Evolutionary conservation across 23 red algal genomes (phyloP).

Genomic region (Gracilaria gracilis): DNA sequence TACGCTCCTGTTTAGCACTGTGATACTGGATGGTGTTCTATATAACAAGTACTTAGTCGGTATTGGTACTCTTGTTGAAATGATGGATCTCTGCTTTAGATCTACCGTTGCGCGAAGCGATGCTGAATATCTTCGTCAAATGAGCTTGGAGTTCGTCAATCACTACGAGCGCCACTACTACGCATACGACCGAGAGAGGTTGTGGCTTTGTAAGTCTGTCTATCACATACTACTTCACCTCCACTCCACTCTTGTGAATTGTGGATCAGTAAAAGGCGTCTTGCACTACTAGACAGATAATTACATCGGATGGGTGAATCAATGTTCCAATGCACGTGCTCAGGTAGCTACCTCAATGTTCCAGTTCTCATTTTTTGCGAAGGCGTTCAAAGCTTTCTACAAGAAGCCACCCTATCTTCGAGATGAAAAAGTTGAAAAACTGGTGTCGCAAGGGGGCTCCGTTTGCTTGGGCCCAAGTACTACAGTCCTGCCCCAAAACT

Average conservation of each 20-base stretch:
- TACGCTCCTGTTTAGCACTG: not conserved
- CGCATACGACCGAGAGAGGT: not conserved
- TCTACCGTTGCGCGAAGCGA: not conserved
- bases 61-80: not conserved
- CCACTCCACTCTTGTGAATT: not conserved
- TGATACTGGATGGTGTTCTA: not conserved
- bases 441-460: not conserved
- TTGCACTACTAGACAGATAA: constrained; percentile 17
- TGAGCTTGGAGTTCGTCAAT: not conserved
- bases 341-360: not conserved
- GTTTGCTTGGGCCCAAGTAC: not conserved
- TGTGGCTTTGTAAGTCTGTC: not conserved
- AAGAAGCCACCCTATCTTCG: not conserved
- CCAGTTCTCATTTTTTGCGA: not conserved
- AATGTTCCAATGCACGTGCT: not conserved
- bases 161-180: constrained; percentile 10
- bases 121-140: not conserved
- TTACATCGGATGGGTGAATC: constrained; percentile 14
- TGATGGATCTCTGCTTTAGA: constrained; percentile 4
- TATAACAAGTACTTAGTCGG: not conserved
- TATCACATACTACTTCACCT: constrained; percentile 32
- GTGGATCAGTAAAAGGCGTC: not conserved
- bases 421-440: not conserved
- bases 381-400: not conserved
- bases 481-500: not conserved